Conservation (phyloP, 2,329 filamentous ascomycete species). For the Phoma sp. region DNA sequence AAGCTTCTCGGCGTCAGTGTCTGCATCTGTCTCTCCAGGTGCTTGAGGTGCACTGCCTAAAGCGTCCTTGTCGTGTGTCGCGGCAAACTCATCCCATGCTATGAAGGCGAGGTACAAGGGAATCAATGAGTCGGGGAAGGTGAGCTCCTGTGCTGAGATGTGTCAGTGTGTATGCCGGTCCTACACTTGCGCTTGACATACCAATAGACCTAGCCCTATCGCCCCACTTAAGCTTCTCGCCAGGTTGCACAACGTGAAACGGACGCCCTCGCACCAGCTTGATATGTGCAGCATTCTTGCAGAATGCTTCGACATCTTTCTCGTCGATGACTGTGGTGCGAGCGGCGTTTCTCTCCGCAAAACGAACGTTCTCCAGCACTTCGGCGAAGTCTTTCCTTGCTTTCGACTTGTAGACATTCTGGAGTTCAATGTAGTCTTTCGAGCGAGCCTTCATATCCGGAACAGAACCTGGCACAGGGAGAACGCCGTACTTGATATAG, state of each 20-base stretch:
- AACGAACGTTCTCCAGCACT: conserved; percentile 69
- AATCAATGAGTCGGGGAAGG: conserved; percentile 54
- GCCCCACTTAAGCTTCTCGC: conserved; percentile 52
- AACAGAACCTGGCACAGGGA: conserved; percentile 84
- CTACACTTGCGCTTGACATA: conserved; percentile 45
- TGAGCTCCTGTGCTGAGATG: conserved; percentile 45
- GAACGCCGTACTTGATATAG: conserved; percentile 70
- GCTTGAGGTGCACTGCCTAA: conserved; percentile 43
- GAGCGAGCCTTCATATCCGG: conserved; percentile 99
- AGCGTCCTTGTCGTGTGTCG: conserved; percentile 47
- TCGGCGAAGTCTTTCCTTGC: conserved; percentile 79
- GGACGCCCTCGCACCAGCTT: conserved; percentile 76
- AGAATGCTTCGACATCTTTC: conserved; percentile 86
- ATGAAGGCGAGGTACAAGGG: conserved; percentile 59
- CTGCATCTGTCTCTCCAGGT: conserved; percentile 44
- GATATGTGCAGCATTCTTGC: conserved; percentile 92
- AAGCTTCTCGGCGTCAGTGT: conserved; percentile 49
- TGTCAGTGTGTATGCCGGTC: conserved; percentile 10
- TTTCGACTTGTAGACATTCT: conserved; percentile 91
- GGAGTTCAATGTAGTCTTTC: conserved; percentile 84
- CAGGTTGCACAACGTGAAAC: conserved; percentile 56
- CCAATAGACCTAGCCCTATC: conserved; percentile 59
- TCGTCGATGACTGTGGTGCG: conserved; percentile 61
- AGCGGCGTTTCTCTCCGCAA: conserved; percentile 59
- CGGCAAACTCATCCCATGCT: conserved; percentile 56